Evolutionary conservation across 2,329 filamentous ascomycete species (phyloP).

Genomic region (Teratosphaeria viscida): DNA sequence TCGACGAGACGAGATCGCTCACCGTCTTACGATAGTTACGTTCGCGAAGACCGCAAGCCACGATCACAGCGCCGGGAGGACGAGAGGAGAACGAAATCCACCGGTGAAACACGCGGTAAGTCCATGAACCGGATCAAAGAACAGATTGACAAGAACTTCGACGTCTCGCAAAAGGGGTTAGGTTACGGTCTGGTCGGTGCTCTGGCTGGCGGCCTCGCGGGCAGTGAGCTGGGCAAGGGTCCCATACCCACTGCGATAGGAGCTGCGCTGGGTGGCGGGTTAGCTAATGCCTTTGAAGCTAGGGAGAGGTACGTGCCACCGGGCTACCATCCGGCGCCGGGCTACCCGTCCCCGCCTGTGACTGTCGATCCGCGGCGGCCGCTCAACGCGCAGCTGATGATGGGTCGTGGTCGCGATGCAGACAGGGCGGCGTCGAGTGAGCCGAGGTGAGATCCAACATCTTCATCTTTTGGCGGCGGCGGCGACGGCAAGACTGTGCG

Average conservation of each 20-base stretch:
- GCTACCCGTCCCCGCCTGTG: background rate
- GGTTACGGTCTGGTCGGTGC: constrained; percentile 19
- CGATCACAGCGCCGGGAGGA: background rate
- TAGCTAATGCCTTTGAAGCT: constrained; percentile 21
- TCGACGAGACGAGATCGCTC: constrained; percentile 3
- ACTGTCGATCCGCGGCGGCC: constrained; percentile 8
- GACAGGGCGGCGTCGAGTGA: background rate
- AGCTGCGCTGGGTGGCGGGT: constrained; percentile 17
- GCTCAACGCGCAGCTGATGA: constrained; percentile 1
- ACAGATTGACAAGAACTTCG: constrained; percentile 17
- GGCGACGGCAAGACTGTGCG: background rate
- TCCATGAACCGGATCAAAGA: constrained; percentile 11
- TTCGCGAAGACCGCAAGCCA: background rate
- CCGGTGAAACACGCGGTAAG: constrained; percentile 16
- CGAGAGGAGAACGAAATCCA: constrained; percentile 5
- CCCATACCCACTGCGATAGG: constrained; percentile 15
- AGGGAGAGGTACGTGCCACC: constrained; percentile 18
- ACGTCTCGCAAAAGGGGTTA: constrained; percentile 17
- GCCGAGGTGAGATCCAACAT: constrained; percentile 5
- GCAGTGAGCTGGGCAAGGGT: constrained; percentile 18
- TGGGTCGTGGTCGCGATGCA: background rate
- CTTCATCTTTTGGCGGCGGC: background rate
- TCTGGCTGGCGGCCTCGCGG: constrained; percentile 20
- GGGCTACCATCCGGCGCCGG: background rate
- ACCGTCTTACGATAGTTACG: constrained; percentile 2